Evolutionary conservation across 2,329 filamentous ascomycete species (phyloP).

Genomic region (Alternaria brassicicola): DNA sequence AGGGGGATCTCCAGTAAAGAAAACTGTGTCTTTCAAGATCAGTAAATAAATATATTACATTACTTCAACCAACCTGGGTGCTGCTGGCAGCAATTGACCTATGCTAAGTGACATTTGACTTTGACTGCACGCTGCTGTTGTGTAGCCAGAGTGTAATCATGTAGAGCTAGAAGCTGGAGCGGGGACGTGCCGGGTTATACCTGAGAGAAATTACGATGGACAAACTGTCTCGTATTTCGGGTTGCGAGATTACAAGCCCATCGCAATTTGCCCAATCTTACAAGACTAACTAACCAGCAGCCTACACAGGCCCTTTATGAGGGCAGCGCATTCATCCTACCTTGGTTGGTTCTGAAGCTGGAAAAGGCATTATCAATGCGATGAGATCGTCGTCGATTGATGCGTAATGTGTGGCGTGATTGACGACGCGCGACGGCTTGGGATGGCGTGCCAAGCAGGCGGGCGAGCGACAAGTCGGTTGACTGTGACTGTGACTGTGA

Average conservation of each 20-base stretch:
- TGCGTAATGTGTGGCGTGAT: conserved; percentile 3
- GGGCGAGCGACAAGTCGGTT: neutral
- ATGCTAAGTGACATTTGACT: neutral
- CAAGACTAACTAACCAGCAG: neutral
- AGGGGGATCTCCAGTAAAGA: conserved; percentile 29
- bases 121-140: neutral
- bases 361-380: neutral
- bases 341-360: too few relatives aligned
- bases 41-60: conserved; percentile 35
- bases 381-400: conserved; percentile 5
- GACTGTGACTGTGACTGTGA: too few relatives aligned
- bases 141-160: neutral
- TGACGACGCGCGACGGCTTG: neutral
- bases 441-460: neutral
- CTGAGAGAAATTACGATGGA: conserved; percentile 14
- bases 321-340: too few relatives aligned
- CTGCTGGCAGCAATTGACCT: neutral
- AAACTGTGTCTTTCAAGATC: conserved; percentile 20
- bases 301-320: neutral
- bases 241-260: conserved; percentile 10
- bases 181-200: conserved; percentile 8
- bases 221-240: neutral
- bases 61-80: conserved; percentile 16
- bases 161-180: neutral
- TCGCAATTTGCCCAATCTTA: conserved; percentile 9